Evolutionary conservation across 2,329 filamentous ascomycete species (phyloP).

Genomic region (Rugonectria rugulosa): DNA sequence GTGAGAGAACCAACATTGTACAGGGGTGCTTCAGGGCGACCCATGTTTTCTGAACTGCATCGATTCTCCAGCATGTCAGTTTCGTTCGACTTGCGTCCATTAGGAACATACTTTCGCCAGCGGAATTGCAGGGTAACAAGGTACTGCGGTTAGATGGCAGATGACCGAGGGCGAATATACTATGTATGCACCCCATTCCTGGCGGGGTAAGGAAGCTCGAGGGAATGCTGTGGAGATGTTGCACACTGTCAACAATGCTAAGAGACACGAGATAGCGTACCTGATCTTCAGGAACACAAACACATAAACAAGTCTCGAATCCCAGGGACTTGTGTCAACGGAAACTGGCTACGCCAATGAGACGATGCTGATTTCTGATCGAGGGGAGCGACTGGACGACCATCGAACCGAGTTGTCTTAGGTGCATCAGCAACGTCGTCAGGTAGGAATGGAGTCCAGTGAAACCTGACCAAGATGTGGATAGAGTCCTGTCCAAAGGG

Average conservation of each 20-base stretch:
- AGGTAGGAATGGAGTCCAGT: neutral
- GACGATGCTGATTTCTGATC: neutral
- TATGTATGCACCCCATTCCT: neutral
- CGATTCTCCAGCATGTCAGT: neutral
- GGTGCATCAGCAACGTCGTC: neutral
- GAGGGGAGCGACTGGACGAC: neutral
- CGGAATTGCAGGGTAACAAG: neutral
- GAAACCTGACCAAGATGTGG: neutral
- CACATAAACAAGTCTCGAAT: neutral
- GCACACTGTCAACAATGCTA: slow-evolving; percentile 6
- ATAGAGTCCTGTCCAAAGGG: neutral
- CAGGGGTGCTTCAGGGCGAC: slow-evolving; percentile 2
- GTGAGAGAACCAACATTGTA: slow-evolving; percentile 13
- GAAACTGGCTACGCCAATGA: neutral
- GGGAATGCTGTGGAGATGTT: slow-evolving; percentile 18
- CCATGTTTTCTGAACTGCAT: slow-evolving; percentile 4
- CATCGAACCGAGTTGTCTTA: neutral
- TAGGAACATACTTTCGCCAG: neutral
- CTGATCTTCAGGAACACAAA: slow-evolving; percentile 7
- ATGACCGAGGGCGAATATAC: neutral
- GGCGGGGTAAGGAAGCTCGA: slow-evolving; percentile 1
- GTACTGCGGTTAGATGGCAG: neutral
- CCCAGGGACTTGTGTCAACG: neutral
- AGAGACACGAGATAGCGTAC: slow-evolving; percentile 1
- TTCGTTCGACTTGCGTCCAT: neutral